Base-by-base conservation (phyloP, 768 basidiomycete species). In the Xerocomellus chrysenteron region DNA sequence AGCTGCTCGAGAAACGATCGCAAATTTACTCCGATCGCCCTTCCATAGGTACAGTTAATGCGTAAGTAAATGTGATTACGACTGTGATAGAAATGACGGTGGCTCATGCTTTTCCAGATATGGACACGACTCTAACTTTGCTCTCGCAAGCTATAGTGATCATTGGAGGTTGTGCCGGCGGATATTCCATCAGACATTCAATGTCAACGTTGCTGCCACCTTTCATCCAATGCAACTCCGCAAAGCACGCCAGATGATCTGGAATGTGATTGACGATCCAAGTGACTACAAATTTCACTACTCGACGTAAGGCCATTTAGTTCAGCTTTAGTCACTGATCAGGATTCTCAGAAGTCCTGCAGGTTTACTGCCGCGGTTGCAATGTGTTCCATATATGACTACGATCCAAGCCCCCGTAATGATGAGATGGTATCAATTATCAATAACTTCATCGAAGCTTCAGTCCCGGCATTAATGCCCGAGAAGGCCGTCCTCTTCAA, bases 1-100 rank as follows among this genome's bases (percentile, higher is more conserved):
- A 82, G 40, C 72, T 85, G 3, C 69, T 85, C 36, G 80, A 82
- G 45, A 70, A 73, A 46, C 75, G 80, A 11, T 77, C 79, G 2
- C 65, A 67, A 12, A 74, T 78, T 33, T 82, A 83, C 59, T 82
- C 82, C 10, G 76, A 80, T 66, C 78, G 84, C 7, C 83, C 84
- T 2, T 50, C 48, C 45, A 52, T 69, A 40, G 61, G 65, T 0
- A 60, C 57, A 26, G n/a, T 58, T 16, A 21, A 48, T 24, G 55
- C 56, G 63, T 67, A 51, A 64, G 63, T 56, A 32, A 12, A 47
- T 40, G 3, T 28, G 3, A 28, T 28, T 28, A 28, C 26, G 26
- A 16, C n/a, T 33, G 10, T n/a, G 3, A 26, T 55, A 0, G 2
- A 35, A 10, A 2, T 19, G 26, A 45, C 2, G 11, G 5, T 37